phyloP scores from a whole-genome alignment of 768 basidiomycete species.

The Pholiota conissans region DNA sequence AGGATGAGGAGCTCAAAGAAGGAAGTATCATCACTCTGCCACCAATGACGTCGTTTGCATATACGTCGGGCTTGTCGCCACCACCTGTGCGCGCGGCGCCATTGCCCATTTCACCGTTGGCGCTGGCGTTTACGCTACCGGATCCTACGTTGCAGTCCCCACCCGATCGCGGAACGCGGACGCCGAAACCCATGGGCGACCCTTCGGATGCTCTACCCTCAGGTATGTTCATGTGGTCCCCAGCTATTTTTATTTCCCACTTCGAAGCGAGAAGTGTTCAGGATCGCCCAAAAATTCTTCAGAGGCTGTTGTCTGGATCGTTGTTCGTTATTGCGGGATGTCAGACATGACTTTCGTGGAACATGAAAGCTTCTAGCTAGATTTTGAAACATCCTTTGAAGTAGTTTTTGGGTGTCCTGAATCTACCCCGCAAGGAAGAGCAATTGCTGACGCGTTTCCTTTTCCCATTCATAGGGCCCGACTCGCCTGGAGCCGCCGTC shows the following conservation, averaged over 20 bases:
- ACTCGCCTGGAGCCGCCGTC: neutral
- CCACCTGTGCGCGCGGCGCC: slow-evolving; percentile 2
- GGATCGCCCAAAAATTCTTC: too few species aligned
- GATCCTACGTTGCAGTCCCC: neutral
- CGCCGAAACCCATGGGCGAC: slow-evolving; percentile 14
- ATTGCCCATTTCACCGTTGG: slow-evolving; percentile 16
- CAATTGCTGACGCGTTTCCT: neutral
- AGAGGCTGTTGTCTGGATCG: too few species aligned
- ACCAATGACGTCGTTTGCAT: slow-evolving; percentile 1
- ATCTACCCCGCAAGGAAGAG: too few species aligned
- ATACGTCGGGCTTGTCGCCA: neutral
- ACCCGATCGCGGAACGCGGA: slow-evolving; percentile 14
- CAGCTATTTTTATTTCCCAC: neutral
- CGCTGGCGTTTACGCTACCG: slow-evolving; percentile 14
- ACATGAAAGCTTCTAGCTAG: too few species aligned
- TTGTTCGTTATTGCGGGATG: too few species aligned
- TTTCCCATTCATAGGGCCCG: too few species aligned
- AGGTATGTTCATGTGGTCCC: neutral
- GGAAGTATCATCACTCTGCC: slow-evolving; percentile 24
- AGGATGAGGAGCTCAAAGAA: slow-evolving; percentile 24
- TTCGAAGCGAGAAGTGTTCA: too few species aligned
- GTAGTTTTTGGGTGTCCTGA: too few species aligned
- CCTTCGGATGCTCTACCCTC: neutral
- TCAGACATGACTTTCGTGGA: too few species aligned
- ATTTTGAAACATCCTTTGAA: too few species aligned